Base-by-base conservation (phyloP, 768 basidiomycete species). In the Mycena belliarum region DNA sequence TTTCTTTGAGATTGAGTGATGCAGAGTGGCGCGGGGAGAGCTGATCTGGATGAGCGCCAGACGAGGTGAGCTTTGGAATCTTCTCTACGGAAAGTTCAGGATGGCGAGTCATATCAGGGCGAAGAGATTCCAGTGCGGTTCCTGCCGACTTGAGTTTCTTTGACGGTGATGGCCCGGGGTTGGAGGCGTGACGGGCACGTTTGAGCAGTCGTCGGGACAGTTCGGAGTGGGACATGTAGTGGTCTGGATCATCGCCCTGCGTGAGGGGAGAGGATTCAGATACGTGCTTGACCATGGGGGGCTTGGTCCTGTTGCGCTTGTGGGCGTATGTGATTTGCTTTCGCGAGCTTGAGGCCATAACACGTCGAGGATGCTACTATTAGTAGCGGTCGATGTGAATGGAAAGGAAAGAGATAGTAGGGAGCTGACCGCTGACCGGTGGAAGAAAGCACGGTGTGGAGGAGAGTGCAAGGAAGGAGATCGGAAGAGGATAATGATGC, bases 181-280 rank as follows among this genome's bases (percentile, higher is more conserved):
- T 63, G 12, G 68, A 61, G 15, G 67, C 69, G n/a, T 73, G 72
- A 56, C 79, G 77, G 12, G 79, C 76, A 16, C 80, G 72, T 63
- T 82, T 82, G 62, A 79, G 75, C 73, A 80, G 79, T 25, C 79
- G 73, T 20, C 65, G 73, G 24, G 74, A 70, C 72, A 81, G 77
- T 68, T 79, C 76, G 8, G 70, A 57, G 26, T 70, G 66, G 5
- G 77, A 68, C 20, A 79, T 62, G 58, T 75, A 72, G 26, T 73
- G 68, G 25, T 58, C 61, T 25, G 43, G 29, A 26, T 56, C 62
- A 16, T 47, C 33, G 25, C 35, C 40, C 25, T 57, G 33, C 6
- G 28, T 68, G 63, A 23, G 60, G 55, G 28, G 69, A 47, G 50
- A 75, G 60, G 56, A 59, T 21, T 52, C 66, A 38, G 51, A 50